These are phyloP conservation scores for Saccharum spontaneum DNA, from an alignment of 176 grass and related monocot genomes.

Conservation along the genomic window DNA sequence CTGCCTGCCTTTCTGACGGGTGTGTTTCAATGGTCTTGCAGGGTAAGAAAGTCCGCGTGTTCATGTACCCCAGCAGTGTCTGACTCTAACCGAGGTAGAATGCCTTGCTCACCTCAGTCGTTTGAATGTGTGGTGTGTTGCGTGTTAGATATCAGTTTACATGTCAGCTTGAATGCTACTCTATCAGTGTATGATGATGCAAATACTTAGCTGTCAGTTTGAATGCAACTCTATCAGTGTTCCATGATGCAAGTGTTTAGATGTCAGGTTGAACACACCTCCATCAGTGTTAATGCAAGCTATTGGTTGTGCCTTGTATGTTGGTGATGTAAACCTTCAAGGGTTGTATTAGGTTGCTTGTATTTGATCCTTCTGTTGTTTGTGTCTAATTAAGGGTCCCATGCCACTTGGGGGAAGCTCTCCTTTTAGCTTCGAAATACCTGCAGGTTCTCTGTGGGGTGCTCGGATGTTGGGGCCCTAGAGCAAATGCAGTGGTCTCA, in stretches of 20 bases:
- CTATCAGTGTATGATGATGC: background rate
- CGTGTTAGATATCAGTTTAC: background rate
- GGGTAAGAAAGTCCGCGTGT: constrained; percentile 60
- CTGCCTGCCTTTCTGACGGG: background rate
- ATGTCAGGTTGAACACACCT: background rate
- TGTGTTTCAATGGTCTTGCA: constrained; percentile 16
- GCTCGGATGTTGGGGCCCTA: constrained; percentile 58
- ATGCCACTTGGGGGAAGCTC: constrained; percentile 70
- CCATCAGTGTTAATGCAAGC: background rate
- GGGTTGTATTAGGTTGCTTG: background rate
- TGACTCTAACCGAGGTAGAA: constrained; percentile 50
- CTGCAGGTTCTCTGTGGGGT: constrained; percentile 93
- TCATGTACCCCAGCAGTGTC: constrained; percentile 69
- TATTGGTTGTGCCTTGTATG: background rate
- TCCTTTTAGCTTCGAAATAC: constrained; percentile 65
- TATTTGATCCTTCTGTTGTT: background rate
- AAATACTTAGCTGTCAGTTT: background rate
- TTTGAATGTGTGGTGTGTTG: background rate
- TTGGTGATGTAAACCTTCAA: background rate
- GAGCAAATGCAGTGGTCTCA: constrained; percentile 56
- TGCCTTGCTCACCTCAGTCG: background rate
- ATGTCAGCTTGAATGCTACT: background rate
- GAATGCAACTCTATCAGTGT: background rate
- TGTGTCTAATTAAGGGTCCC: constrained; percentile 23
- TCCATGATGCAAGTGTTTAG: background rate